Conservation (phyloP, 805 yeast genomes). For the Candida stauntonica region DNA sequence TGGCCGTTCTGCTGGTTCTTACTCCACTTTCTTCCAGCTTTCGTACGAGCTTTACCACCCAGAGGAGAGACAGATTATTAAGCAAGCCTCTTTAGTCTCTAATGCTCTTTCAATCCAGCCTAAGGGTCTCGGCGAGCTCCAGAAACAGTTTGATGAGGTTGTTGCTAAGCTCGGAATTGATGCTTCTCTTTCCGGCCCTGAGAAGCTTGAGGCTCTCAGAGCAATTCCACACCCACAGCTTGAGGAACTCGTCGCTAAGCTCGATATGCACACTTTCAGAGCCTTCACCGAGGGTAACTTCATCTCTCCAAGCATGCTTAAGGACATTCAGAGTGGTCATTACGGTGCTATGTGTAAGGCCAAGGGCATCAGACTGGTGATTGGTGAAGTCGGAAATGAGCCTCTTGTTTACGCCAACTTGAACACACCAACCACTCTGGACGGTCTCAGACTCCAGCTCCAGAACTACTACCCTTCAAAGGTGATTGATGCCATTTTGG, state of each 20-base stretch:
- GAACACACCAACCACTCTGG: conserved; percentile 33
- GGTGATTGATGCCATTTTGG: conserved; percentile 23
- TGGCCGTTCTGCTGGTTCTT: conserved; percentile 48
- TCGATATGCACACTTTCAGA: conserved; percentile 33
- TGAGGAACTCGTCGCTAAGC: conserved; percentile 6
- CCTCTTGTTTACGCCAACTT: conserved; percentile 28
- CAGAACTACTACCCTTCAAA: conserved; percentile 29
- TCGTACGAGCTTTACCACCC: conserved; percentile 40
- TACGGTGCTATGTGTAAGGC: conserved; percentile 23
- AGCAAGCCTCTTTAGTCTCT: conserved; percentile 33
- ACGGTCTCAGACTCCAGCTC: conserved; percentile 22
- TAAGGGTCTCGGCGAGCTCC: conserved; percentile 30
- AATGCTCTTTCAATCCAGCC: conserved; percentile 37
- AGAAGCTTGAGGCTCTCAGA: conserved; percentile 15
- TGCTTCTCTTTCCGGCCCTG: conserved; percentile 7
- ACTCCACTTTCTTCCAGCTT: conserved; percentile 38
- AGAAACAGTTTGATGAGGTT: conserved; percentile 31
- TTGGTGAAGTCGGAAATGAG: conserved; percentile 35
- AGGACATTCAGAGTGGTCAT: conserved; percentile 30
- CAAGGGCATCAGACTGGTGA: conserved; percentile 25
- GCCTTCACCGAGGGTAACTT: conserved; percentile 38
- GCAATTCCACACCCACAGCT: conserved; percentile 19
- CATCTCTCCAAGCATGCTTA: conserved; percentile 28
- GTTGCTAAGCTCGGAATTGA: conserved; percentile 26
- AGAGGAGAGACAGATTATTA: conserved; percentile 35